Evolutionary conservation across 2,329 filamentous ascomycete genomes (phyloP).

Genomic region (Aspergillus melleus): DNA sequence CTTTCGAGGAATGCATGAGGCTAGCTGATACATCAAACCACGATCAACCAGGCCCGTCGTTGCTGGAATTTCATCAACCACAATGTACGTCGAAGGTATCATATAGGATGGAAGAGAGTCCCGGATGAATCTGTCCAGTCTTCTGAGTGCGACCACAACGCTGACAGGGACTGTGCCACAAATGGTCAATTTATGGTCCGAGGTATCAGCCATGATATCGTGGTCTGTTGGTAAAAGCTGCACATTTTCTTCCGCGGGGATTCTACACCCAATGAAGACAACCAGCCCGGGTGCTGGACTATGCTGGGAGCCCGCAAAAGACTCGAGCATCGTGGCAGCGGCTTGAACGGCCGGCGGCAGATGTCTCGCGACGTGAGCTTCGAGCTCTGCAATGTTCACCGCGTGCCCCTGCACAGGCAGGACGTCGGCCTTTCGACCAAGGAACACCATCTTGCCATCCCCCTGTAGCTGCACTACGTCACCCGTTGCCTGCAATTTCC

Average conservation of each 20-base stretch:
- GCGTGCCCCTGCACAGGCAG: slow-evolving; percentile 39
- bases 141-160: slow-evolving; percentile 39
- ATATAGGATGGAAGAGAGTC: slow-evolving; percentile 49
- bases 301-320: slow-evolving; percentile 3
- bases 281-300: slow-evolving; percentile 25
- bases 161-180: slow-evolving; percentile 27
- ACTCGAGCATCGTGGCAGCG: slow-evolving; percentile 28
- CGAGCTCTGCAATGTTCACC: slow-evolving; percentile 43
- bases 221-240: slow-evolving; percentile 27
- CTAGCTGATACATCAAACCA: slow-evolving; percentile 30
- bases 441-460: slow-evolving; percentile 29
- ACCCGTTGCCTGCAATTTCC: slow-evolving; percentile 31
- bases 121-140: slow-evolving; percentile 44
- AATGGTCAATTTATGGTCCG: slow-evolving; percentile 14
- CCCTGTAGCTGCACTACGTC: slow-evolving; percentile 33
- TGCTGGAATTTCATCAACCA: slow-evolving; percentile 40
- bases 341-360: slow-evolving; percentile 33
- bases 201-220: slow-evolving; percentile 20
- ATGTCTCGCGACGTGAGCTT: slow-evolving; percentile 37
- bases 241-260: slow-evolving; percentile 25
- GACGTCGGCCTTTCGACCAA: slow-evolving; percentile 36
- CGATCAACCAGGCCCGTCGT: slow-evolving; percentile 31
- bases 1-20: slow-evolving; percentile 25
- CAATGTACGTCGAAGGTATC: slow-evolving; percentile 45
- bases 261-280: slow-evolving; percentile 36